Conservation (phyloP, 441 rosid genomes). For the Geranium incanum region DNA sequence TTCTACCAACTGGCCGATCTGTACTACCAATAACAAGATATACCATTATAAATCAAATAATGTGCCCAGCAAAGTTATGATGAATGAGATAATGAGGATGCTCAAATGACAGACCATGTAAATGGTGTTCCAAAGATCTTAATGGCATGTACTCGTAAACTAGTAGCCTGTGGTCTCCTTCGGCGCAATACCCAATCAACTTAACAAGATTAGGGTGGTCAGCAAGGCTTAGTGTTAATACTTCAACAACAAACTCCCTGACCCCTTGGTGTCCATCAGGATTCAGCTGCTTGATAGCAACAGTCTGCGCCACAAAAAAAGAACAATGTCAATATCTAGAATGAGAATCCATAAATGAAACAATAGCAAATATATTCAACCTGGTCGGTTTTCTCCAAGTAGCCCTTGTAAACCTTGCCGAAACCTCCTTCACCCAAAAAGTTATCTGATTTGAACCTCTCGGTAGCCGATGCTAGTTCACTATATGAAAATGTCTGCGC, state of each 20-base stretch:
- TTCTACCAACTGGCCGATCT: constrained; percentile 69
- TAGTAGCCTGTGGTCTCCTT: constrained; percentile 82
- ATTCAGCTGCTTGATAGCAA: constrained; percentile 85
- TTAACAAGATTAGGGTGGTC: constrained; percentile 80
- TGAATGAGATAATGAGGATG: no score
- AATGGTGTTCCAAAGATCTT: constrained; percentile 33
- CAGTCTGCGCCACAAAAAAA: constrained; percentile 26
- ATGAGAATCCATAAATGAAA: no score
- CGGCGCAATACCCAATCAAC: constrained; percentile 76
- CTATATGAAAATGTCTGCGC: constrained; percentile 47
- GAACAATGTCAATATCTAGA: constrained; percentile 2
- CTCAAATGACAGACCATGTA: constrained; percentile 38
- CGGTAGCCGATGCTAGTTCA: constrained; percentile 50
- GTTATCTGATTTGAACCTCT: constrained; percentile 48
- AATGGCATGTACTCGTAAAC: constrained; percentile 11
- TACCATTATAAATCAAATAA: neutral
- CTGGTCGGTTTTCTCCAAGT: constrained; percentile 38
- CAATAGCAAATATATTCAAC: constrained; percentile 21
- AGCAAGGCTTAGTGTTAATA: constrained; percentile 65
- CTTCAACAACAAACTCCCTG: constrained; percentile 35
- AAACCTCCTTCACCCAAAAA: constrained; percentile 68
- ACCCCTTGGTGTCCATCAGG: constrained; percentile 81
- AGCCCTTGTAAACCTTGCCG: constrained; percentile 58
- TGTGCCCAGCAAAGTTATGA: no score
- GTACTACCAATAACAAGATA: neutral